A percentile compares a stretch with the other conserved stretches of the same genome.
phyloP scores from a whole-genome alignment of 2,329 filamentous ascomycete genomes.

The Colletotrichum sp. region DNA sequence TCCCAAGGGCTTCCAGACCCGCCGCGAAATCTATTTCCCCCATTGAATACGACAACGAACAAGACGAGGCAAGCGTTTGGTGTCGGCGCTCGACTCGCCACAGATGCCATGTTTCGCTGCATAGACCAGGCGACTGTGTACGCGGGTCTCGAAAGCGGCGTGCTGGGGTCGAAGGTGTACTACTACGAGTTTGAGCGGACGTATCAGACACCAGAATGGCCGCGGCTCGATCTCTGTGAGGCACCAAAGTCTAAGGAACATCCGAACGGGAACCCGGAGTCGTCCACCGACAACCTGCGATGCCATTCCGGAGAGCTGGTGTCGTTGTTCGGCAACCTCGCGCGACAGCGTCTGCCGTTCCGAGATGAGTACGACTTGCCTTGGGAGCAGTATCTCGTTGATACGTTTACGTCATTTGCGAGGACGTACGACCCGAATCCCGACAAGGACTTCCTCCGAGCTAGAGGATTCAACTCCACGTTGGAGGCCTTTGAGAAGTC shows the following conservation, averaged over 20 bases:
- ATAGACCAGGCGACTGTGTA: constrained; percentile 63
- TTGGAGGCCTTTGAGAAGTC: constrained; percentile 39
- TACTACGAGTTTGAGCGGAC: constrained; percentile 67
- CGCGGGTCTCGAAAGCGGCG: constrained; percentile 46
- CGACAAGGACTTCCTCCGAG: constrained; percentile 37
- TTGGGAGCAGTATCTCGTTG: constrained; percentile 25
- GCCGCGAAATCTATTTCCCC: constrained; percentile 52
- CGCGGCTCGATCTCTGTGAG: constrained; percentile 55
- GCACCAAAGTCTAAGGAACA: constrained; percentile 32
- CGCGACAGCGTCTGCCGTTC: constrained; percentile 32
- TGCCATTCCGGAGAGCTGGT: constrained; percentile 51
- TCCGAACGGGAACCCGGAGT: constrained; percentile 45
- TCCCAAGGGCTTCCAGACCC: constrained; percentile 34
- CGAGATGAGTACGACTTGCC: constrained; percentile 38
- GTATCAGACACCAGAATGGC: constrained; percentile 57
- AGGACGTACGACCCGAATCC: constrained; percentile 49
- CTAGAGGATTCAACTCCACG: constrained; percentile 23
- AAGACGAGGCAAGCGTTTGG: constrained; percentile 60
- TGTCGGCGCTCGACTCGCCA: constrained; percentile 56
- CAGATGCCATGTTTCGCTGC: constrained; percentile 65
- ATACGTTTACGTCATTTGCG: constrained; percentile 52
- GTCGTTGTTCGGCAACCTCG: constrained; percentile 48
- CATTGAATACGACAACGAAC: constrained; percentile 49
- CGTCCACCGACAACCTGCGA: constrained; percentile 42
- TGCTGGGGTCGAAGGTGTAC: constrained; percentile 51